Conservation (phyloP, 2,329 filamentous ascomycete species). For the Botrytis byssoidea region DNA sequence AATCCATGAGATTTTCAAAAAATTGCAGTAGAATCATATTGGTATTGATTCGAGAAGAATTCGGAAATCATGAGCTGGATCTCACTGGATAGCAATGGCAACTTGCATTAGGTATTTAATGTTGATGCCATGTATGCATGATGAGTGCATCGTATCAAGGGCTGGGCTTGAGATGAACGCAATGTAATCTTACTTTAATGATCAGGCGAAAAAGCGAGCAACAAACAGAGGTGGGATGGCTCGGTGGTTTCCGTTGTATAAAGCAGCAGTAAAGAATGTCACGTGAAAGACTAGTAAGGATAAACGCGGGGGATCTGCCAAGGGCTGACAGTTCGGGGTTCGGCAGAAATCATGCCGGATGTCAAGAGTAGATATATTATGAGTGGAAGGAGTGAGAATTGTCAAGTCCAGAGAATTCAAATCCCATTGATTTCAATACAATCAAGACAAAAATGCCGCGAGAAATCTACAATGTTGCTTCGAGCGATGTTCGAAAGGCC, state of each 20-base stretch:
- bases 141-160: neutral
- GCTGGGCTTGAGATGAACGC: no score
- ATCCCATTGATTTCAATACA: neutral
- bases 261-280: neutral
- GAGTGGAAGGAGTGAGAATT: neutral
- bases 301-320: conserved; percentile 14
- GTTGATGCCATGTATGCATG: neutral
- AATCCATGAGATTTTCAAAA: no score
- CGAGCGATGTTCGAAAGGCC: conserved; percentile 48
- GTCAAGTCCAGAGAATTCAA: neutral
- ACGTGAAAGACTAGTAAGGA: conserved; percentile 6
- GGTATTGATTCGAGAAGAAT: neutral
- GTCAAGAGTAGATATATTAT: conserved; percentile 1
- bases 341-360: conserved; percentile 5
- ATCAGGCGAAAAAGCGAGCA: neutral
- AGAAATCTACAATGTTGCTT: conserved; percentile 44
- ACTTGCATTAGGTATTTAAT: neutral
- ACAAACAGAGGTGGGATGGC: neutral
- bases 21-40: neutral
- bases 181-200: no score
- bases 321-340: neutral
- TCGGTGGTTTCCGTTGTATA: neutral
- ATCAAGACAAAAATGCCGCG: conserved; percentile 18
- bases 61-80: neutral
- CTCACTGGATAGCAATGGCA: neutral